phyloP scores from a whole-genome alignment of 148 eudicot species.

The Vaccinium myrtillus region DNA sequence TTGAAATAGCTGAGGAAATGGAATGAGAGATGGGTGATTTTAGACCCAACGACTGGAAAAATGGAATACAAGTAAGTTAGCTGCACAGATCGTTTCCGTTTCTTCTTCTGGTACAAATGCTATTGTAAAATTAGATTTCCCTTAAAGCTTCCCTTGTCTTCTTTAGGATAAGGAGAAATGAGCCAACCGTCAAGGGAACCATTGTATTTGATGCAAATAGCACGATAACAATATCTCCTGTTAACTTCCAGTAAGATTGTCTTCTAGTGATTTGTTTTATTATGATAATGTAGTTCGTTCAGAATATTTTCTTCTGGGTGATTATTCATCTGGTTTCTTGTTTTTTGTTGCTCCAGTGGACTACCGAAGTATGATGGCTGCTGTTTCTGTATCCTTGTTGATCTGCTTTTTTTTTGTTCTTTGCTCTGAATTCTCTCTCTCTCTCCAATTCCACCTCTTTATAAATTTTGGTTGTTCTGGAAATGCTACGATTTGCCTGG shows the following conservation, averaged over 20 bases:
- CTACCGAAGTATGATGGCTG: constrained; percentile 95
- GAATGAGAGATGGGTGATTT: constrained; percentile 97
- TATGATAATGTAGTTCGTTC: neutral
- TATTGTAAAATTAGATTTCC: neutral
- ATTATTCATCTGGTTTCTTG: constrained; percentile 25
- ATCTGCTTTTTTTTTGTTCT: neutral
- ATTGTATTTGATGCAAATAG: constrained; percentile 86
- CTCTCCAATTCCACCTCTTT: neutral
- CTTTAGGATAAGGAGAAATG: constrained; percentile 85
- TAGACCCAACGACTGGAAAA: constrained; percentile 97
- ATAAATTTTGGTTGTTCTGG: neutral
- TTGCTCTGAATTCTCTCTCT: neutral
- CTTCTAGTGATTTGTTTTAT: neutral
- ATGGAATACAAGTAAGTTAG: constrained; percentile 95
- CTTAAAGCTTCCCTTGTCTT: constrained; percentile 3
- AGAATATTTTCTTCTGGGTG: neutral
- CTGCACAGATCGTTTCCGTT: neutral
- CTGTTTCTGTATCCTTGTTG: constrained; percentile 86
- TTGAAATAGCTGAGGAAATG: constrained; percentile 76
- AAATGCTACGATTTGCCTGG: neutral
- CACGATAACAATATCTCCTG: constrained; percentile 85
- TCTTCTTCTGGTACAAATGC: neutral
- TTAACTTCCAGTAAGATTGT: constrained; percentile 90
- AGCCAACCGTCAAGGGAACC: constrained; percentile 82
- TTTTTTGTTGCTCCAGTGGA: constrained; percentile 58